Conservation (phyloP, 1,284 basidiomycete species). For the Ganoderma lucidum region DNA sequence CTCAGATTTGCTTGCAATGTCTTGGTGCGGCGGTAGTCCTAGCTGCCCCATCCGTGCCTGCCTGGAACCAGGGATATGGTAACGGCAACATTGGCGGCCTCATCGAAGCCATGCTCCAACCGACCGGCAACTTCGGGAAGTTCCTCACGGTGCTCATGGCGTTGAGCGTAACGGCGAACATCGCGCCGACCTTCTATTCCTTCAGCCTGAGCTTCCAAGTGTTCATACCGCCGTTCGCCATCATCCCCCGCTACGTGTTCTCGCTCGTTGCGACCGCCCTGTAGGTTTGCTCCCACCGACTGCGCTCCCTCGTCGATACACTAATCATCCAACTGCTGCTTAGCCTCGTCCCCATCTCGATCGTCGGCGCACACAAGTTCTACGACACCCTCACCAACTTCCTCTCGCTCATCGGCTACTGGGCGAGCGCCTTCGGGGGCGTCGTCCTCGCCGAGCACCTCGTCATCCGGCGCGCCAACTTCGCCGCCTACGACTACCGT, state of each 20-base stretch:
- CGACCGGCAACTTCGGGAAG: slow-evolving; percentile 80
- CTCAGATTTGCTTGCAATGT: slow-evolving; percentile 67
- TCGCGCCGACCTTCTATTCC: slow-evolving; percentile 86
- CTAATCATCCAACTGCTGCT: not conserved
- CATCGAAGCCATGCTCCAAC: slow-evolving; percentile 76
- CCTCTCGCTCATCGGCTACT: slow-evolving; percentile 79
- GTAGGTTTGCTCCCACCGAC: slow-evolving; percentile 49
- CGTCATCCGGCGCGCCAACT: slow-evolving; percentile 62
- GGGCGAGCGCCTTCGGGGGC: slow-evolving; percentile 65
- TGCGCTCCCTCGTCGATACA: not conserved
- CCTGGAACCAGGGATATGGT: slow-evolving; percentile 72
- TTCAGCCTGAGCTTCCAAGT: slow-evolving; percentile 86
- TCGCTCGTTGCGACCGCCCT: slow-evolving; percentile 85
- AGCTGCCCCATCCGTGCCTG: slow-evolving; percentile 66
- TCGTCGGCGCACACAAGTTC: slow-evolving; percentile 73
- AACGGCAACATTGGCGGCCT: slow-evolving; percentile 76
- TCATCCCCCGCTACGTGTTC: slow-evolving; percentile 88
- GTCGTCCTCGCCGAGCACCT: slow-evolving; percentile 73
- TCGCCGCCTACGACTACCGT: slow-evolving; percentile 56
- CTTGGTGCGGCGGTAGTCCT: slow-evolving; percentile 79
- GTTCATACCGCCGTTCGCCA: slow-evolving; percentile 69
- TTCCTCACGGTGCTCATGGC: slow-evolving; percentile 88
- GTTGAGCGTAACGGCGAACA: slow-evolving; percentile 85
- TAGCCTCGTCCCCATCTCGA: slow-evolving; percentile 63
- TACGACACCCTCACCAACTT: slow-evolving; percentile 73